phyloP scores from a whole-genome alignment of 1,284 basidiomycete species.

The Heterobasidion parviporum region DNA sequence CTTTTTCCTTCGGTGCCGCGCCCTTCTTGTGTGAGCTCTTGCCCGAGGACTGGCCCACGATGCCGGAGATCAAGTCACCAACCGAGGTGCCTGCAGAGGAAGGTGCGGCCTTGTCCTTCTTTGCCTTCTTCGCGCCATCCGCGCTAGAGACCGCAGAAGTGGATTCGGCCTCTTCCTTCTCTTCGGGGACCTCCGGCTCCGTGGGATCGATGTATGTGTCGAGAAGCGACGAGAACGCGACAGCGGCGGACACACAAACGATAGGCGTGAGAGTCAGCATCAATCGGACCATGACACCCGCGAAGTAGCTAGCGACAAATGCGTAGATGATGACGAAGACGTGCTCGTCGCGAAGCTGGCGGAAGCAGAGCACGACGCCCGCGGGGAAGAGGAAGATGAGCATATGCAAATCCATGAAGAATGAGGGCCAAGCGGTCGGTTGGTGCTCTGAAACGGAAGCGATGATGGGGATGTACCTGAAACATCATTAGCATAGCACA shows the following conservation, averaged over 20 bases:
- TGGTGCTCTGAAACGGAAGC: slow-evolving; percentile 99
- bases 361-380: slow-evolving; percentile 92
- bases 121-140: slow-evolving; percentile 43
- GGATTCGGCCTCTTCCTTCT: slow-evolving; percentile 23
- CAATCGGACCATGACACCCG: slow-evolving; percentile 97
- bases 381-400: slow-evolving; percentile 98
- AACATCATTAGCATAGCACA: background rate
- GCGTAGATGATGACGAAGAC: slow-evolving; percentile 99
- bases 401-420: slow-evolving; percentile 99
- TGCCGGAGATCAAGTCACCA: slow-evolving; percentile 35
- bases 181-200: slow-evolving; percentile 42
- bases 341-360: slow-evolving; percentile 91
- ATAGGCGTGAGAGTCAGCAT: slow-evolving; percentile 92
- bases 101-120: slow-evolving; percentile 29
- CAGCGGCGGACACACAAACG: slow-evolving; percentile 87
- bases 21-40: slow-evolving; percentile 21
- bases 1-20: slow-evolving; percentile 27
- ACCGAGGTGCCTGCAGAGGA: slow-evolving; percentile 24
- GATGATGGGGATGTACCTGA: slow-evolving; percentile 93
- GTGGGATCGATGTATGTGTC: slow-evolving; percentile 82
- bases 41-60: slow-evolving; percentile 21
- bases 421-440: slow-evolving; percentile 98
- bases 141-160: slow-evolving; percentile 16
- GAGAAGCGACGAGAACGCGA: slow-evolving; percentile 84
- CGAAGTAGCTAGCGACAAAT: slow-evolving; percentile 95